Evolutionary conservation across 495 filamentous ascomycete species (phyloP).

Genomic region (Cairneyella variabilis): DNA sequence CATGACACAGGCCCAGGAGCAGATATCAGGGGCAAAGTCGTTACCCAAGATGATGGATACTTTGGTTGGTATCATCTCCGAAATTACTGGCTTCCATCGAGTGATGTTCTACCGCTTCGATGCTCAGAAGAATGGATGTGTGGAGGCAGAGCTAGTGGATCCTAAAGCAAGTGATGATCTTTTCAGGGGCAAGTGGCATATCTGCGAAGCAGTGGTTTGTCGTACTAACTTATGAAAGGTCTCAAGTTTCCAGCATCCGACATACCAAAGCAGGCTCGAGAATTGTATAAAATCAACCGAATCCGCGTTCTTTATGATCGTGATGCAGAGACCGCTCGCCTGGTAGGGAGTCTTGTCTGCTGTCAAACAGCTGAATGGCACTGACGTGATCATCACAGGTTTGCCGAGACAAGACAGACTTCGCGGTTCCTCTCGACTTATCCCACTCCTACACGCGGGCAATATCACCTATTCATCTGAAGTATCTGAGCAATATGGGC

Average conservation of each 20-base stretch:
- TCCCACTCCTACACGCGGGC: constrained; percentile 82
- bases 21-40: constrained; percentile 62
- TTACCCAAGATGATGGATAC: constrained; percentile 67
- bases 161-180: constrained; percentile 72
- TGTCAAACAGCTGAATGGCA: not conserved
- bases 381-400: constrained; percentile 34
- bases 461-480: constrained; percentile 86
- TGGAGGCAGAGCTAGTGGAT: constrained; percentile 84
- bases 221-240: constrained; percentile 48
- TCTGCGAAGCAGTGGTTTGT: too few relatives aligned
- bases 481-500: constrained; percentile 84
- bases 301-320: constrained; percentile 75
- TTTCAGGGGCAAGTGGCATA: constrained; percentile 33
- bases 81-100: constrained; percentile 87
- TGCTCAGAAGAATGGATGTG: constrained; percentile 71
- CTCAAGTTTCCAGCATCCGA: constrained; percentile 89
- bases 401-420: constrained; percentile 70
- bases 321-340: constrained; percentile 69
- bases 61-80: constrained; percentile 72
- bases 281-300: constrained; percentile 77
- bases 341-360: constrained; percentile 29
- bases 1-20: constrained; percentile 79
- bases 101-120: constrained; percentile 96
- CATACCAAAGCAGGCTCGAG: constrained; percentile 80
- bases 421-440: constrained; percentile 76